Percentiles rank a stretch among this genome's conserved stretches.
These are phyloP conservation scores for Sphaerulina vaccinii DNA, from an alignment of 2,329 filamentous ascomycete species.

Conservation along the genomic window DNA sequence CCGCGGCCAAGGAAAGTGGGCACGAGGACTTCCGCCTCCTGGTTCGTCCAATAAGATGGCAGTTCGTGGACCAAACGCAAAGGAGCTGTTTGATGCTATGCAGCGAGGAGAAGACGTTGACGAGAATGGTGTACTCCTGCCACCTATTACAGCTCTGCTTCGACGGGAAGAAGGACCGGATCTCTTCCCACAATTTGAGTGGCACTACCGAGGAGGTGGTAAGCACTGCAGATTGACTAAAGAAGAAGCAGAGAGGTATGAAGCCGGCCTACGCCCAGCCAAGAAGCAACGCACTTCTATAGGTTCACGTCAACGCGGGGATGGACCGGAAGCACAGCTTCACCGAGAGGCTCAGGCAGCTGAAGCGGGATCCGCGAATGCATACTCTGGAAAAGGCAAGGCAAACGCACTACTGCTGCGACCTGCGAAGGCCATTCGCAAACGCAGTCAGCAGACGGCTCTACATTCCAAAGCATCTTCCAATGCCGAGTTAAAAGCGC, in stretches of 20 bases:
- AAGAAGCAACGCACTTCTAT: constrained; percentile 15
- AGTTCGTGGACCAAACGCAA: constrained; percentile 31
- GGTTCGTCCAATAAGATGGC: constrained; percentile 31
- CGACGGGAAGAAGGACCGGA: constrained; percentile 34
- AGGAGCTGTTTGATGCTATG: constrained; percentile 14
- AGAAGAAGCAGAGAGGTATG: constrained; percentile 21
- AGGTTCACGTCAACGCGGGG: constrained; percentile 9
- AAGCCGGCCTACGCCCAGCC: constrained; percentile 8
- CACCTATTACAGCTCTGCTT: constrained; percentile 29
- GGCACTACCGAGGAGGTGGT: constrained; percentile 37
- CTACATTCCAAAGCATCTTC: constrained; percentile 21
- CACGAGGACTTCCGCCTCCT: constrained; percentile 29
- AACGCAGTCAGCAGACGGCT: constrained; percentile 13
- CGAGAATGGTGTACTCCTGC: constrained; percentile 17
- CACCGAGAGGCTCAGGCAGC: constrained; percentile 24
- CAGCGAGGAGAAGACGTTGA: constrained; percentile 23
- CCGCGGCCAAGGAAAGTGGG: constrained; percentile 30
- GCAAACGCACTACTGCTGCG: constrained; percentile 4
- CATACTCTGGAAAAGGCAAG: constrained; percentile 6
- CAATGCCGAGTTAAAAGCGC: constrained; percentile 27
- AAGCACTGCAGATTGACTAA: constrained; percentile 36
- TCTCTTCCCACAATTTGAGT: constrained; percentile 32
- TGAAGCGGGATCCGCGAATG: constrained; percentile 2
- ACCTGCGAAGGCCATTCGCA: constrained; percentile 15
- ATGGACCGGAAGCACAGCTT: constrained; percentile 28